Conservation (phyloP, 306 rosid species). For the Medicago lupulina region DNA sequence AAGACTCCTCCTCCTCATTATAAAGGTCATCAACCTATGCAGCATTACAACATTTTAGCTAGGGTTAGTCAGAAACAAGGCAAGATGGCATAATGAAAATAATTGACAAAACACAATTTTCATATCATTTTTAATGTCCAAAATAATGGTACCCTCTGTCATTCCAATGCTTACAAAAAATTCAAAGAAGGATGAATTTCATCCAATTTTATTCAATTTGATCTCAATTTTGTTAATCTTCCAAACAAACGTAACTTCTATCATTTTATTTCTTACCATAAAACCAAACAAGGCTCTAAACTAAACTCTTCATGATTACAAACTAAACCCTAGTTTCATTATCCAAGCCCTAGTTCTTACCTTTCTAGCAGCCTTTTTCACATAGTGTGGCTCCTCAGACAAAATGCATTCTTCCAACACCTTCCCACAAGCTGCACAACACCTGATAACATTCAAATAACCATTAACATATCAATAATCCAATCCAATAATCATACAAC, state of each 20-base stretch:
- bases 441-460: constrained; percentile 3
- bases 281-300: too few species aligned
- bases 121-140: neutral
- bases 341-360: too few species aligned
- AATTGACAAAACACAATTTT: neutral
- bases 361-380: too few species aligned
- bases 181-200: neutral
- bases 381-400: neutral
- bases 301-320: too few species aligned
- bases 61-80: too few species aligned
- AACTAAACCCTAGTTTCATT: too few species aligned
- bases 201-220: too few species aligned
- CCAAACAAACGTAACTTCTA: too few species aligned
- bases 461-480: neutral
- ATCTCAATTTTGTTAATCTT: too few species aligned
- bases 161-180: neutral
- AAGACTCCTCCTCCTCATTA: neutral
- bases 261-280: too few species aligned
- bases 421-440: neutral
- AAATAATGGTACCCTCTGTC: neutral
- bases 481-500: neutral
- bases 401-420: neutral
- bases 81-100: too few species aligned
- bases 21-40: neutral
- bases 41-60: neutral